Evolutionary conservation across 2,329 filamentous ascomycete species (phyloP).

Genomic region (Albophoma yamanashiensis): DNA sequence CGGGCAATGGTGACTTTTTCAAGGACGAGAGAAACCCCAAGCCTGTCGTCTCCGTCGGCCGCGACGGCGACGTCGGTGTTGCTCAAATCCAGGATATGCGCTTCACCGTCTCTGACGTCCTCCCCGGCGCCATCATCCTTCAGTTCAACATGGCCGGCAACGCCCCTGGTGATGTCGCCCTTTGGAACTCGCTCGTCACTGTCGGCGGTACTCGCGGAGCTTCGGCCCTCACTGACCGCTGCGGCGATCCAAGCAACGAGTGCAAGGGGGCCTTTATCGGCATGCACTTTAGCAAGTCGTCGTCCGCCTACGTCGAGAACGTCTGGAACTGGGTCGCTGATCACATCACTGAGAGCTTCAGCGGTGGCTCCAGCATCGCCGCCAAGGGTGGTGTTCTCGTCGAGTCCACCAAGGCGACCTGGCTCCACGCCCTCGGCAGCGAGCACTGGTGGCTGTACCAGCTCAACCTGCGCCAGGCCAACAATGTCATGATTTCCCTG

Average conservation of each 20-base stretch:
- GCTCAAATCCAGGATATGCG: slow-evolving; percentile 41
- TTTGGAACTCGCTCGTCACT: slow-evolving; percentile 35
- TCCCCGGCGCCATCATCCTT: slow-evolving; percentile 27
- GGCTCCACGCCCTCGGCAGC: slow-evolving; percentile 34
- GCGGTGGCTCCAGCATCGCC: slow-evolving; percentile 33
- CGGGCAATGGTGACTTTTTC: slow-evolving; percentile 29
- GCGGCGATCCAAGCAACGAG: slow-evolving; percentile 16
- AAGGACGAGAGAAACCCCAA: slow-evolving; percentile 34
- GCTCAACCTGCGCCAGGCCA: slow-evolving; percentile 38
- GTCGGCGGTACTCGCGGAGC: slow-evolving; percentile 31
- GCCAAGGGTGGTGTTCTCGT: slow-evolving; percentile 37
- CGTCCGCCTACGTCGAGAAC: slow-evolving; percentile 12
- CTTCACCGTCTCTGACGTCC: slow-evolving; percentile 36
- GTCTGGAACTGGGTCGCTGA: slow-evolving; percentile 33
- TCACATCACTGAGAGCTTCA: slow-evolving; percentile 36
- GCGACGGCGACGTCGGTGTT: slow-evolving; percentile 34
- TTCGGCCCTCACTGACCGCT: slow-evolving; percentile 25
- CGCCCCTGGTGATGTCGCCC: slow-evolving; percentile 35
- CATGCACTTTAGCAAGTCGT: slow-evolving; percentile 32
- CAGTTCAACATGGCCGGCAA: slow-evolving; percentile 39
- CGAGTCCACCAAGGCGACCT: slow-evolving; percentile 36
- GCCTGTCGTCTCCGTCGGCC: slow-evolving; percentile 40
- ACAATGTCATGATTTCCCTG: slow-evolving; percentile 38
- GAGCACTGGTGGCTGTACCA: slow-evolving; percentile 51
- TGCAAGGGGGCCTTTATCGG: slow-evolving; percentile 38